Conservation (phyloP, 2,329 filamentous ascomycete genomes). For the Pezicula carpinea region DNA sequence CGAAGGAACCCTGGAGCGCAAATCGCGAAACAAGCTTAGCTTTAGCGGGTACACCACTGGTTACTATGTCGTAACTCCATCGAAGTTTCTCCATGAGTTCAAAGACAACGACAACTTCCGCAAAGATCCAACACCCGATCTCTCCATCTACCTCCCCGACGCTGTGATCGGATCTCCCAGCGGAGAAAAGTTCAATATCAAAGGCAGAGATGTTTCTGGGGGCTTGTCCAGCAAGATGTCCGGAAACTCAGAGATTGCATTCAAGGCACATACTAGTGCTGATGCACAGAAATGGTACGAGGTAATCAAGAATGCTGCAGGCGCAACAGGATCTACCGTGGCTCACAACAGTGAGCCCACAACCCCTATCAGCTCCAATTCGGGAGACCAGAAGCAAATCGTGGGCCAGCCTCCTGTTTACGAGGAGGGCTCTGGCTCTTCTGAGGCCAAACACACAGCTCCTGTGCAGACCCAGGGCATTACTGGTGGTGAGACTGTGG, state of each 20-base stretch:
- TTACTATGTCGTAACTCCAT: constrained; percentile 87
- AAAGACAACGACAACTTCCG: constrained; percentile 77
- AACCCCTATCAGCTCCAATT: constrained; percentile 18
- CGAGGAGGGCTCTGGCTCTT: neutral
- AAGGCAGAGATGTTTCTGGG: constrained; percentile 87
- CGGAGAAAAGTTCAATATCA: constrained; percentile 86
- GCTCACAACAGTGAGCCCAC: constrained; percentile 14
- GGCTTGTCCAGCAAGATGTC: constrained; percentile 77
- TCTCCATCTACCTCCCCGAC: constrained; percentile 89
- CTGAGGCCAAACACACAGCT: constrained; percentile 9
- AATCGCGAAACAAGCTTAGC: constrained; percentile 77
- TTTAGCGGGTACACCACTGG: constrained; percentile 70
- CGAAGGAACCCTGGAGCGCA: constrained; percentile 84
- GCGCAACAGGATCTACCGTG: constrained; percentile 10
- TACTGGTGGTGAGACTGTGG: constrained; percentile 17
- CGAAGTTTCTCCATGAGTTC: constrained; percentile 91
- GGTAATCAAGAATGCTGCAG: constrained; percentile 45
- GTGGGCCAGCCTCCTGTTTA: constrained; percentile 14
- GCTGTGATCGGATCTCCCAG: constrained; percentile 68
- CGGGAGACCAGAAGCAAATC: constrained; percentile 6
- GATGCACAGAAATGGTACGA: constrained; percentile 86
- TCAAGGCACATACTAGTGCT: constrained; percentile 78
- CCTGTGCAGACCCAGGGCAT: constrained; percentile 22
- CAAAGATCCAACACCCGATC: constrained; percentile 74
- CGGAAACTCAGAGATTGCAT: constrained; percentile 73